Evolutionary conservation across 108 stramenopile species (phyloP), one percentile per base, ranked within the genome.

Genomic region (Fragilariopsis cylindrus): DNA sequence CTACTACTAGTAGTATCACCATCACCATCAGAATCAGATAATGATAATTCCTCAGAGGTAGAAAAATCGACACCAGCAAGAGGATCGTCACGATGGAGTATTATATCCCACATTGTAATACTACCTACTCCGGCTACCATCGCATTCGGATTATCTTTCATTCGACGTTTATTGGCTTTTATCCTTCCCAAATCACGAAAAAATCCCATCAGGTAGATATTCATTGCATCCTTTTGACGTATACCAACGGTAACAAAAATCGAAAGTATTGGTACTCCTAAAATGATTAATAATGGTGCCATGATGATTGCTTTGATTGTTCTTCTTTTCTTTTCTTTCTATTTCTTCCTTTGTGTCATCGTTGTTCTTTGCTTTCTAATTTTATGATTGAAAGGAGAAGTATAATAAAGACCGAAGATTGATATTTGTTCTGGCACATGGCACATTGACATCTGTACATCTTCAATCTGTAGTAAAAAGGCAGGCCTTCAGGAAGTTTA

Each of bases 171-270:
- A 9, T 80, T 73, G 0, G 92, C 88, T 72, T 93, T 93, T 69
- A 76, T 72, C 3, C 92, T 76, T 12, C 82, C 86, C 15, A 94
- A 60, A 60, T 94, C 88, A 6, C 92, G 89, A 69, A 94, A 91
- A 80, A 94, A 82, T 54, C 87, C 80, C 92, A 94, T 94, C n/a
- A 90, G 74, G 47, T 87, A 82, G 62, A 81, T 68, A 67, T 86
- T 88, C 60, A 82, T 79, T 57, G 5, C 39, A 39, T 72, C 81
- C 74, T 47, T 55, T 56, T 75, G 74, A 9, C 3, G 19, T 5
- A 56, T 48, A 39, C 53, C 55, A 41, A 62, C 13, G 30, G n/a
- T 13, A 18, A 62, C 19, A 16, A 18, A 18, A 7, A 67, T 67
- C 18, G 65, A 67, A 15, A 67, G 65, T 13, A 67, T 62, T 42